Percentiles rank a stretch among this genome's conserved stretches.
Evolutionary conservation across 805 yeast species (phyloP).

Genomic region (Zygoascus tannicola): DNA sequence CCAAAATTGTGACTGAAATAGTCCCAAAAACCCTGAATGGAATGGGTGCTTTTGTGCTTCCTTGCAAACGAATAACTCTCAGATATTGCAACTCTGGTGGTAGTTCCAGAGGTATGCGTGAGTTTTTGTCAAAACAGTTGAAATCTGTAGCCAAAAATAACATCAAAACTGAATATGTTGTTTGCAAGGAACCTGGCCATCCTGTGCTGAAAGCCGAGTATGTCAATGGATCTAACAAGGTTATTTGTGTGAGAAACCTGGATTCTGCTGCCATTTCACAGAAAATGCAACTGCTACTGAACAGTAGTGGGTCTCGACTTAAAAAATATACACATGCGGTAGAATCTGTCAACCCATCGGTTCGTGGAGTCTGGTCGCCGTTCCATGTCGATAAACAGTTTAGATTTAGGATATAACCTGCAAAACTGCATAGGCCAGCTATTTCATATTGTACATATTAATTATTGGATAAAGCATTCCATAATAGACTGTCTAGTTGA

Average conservation of each 20-base stretch:
- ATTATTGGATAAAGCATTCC: background rate
- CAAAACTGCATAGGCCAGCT: constrained; percentile 5
- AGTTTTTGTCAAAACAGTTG: constrained; percentile 48
- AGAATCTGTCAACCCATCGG: constrained; percentile 66
- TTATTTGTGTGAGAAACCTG: constrained; percentile 71
- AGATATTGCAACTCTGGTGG: constrained; percentile 96
- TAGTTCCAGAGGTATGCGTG: constrained; percentile 75
- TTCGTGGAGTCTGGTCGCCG: constrained; percentile 98
- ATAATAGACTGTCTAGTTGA: too few relatives aligned
- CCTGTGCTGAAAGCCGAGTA: constrained; percentile 64
- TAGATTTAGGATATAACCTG: constrained; percentile 37
- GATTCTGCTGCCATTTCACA: constrained; percentile 50
- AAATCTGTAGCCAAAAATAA: constrained; percentile 48
- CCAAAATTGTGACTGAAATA: constrained; percentile 7
- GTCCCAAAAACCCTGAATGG: constrained; percentile 23
- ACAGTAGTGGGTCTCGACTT: constrained; percentile 57
- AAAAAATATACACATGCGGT: constrained; percentile 68
- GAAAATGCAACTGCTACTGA: constrained; percentile 54
- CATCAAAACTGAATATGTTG: constrained; percentile 63
- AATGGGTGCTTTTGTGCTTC: constrained; percentile 29
- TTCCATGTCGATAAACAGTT: constrained; percentile 56
- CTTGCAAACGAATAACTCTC: constrained; percentile 62
- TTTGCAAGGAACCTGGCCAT: constrained; percentile 68
- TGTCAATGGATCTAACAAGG: constrained; percentile 38
- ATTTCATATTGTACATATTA: too few relatives aligned